These are phyloP conservation scores for Ophiostoma sp. DNA, from an alignment of 2,329 filamentous ascomycete species.

Conservation along the genomic window DNA sequence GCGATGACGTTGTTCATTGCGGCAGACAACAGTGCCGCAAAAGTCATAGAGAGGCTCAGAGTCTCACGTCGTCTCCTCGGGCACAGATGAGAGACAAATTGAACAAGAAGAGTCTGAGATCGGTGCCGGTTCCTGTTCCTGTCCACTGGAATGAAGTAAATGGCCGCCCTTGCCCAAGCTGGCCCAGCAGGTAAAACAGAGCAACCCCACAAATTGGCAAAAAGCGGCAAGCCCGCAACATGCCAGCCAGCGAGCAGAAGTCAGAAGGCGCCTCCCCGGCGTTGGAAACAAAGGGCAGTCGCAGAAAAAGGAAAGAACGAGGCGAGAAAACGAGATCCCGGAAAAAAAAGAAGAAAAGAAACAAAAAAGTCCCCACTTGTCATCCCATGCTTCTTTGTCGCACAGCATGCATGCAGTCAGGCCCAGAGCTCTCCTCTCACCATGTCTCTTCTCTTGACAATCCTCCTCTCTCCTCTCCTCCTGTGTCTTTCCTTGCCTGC, in stretches of 20 bases:
- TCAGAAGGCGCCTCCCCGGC: not conserved
- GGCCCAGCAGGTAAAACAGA: not conserved
- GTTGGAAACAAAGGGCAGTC: not conserved
- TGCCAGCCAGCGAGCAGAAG: not conserved
- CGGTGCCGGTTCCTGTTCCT: not conserved
- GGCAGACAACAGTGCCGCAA: not conserved
- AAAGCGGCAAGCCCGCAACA: not conserved
- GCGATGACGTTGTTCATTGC: not conserved
- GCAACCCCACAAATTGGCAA: not conserved
- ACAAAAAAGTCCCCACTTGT: not conserved
- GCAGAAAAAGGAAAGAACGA: not conserved
- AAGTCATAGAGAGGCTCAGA: not conserved
- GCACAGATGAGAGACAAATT: not conserved
- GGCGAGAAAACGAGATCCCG: not conserved
- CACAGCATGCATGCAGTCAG: not conserved
- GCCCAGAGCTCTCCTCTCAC: not conserved
- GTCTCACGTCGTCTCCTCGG: not conserved
- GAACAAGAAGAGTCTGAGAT: not conserved
- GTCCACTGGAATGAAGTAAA: not conserved
- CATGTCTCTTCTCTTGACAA: not conserved
- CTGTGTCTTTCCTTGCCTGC: not conserved
- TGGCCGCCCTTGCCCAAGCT: not conserved
- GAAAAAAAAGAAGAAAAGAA: not conserved
- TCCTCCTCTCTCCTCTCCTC: not conserved
- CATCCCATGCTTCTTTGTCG: slow-evolving; percentile 1